Conservation (phyloP, 1,284 basidiomycete genomes). For the Microbotryomycetes sp. region DNA sequence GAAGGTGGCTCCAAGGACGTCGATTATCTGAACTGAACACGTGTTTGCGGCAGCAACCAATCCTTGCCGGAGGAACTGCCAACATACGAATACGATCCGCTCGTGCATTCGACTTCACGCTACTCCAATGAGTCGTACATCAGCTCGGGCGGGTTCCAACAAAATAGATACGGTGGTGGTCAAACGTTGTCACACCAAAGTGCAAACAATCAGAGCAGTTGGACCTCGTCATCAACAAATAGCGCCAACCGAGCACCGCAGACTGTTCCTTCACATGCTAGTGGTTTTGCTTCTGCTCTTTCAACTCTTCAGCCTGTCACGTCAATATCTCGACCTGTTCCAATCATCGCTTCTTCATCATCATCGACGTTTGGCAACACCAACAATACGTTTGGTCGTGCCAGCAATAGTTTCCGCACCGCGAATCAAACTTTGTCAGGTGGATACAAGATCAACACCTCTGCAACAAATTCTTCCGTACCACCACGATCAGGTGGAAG, state of each 20-base stretch:
- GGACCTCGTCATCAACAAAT: no score
- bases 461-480: no score
- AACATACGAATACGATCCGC: constrained; percentile 2
- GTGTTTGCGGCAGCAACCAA: background rate
- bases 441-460: no score
- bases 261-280: background rate
- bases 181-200: background rate
- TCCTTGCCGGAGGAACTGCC: constrained; percentile 14
- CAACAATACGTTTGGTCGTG: no score
- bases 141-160: background rate
- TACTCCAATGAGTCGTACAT: background rate
- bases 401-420: no score
- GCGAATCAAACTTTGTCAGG: no score
- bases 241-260: background rate
- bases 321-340: background rate
- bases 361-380: background rate
- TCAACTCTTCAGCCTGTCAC: background rate
- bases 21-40: background rate
- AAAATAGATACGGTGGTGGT: background rate
- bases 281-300: background rate
- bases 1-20: background rate
- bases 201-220: background rate
- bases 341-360: background rate
- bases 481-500: background rate
- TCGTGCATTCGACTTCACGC: background rate